phyloP scores from a whole-genome alignment of 2,329 filamentous ascomycete species.

The Didymella sp. region DNA sequence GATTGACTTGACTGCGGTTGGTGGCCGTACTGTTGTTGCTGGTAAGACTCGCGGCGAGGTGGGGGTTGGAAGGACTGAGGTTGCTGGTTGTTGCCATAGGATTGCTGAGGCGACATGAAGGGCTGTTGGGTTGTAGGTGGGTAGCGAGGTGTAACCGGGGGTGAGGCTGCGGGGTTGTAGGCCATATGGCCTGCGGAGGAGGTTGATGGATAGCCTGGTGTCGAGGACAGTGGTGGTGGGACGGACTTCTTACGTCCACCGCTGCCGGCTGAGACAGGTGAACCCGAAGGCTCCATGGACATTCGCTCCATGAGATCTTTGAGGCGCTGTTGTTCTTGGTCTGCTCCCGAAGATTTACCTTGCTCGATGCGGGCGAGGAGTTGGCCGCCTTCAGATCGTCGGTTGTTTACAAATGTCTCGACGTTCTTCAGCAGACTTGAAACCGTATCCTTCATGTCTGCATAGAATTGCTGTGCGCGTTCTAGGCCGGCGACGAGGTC shows the following conservation, averaged over 20 bases:
- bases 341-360: constrained; percentile 73
- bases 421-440: constrained; percentile 95
- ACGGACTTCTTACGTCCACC: constrained; percentile 45
- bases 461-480: constrained; percentile 91
- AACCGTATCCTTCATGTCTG: constrained; percentile 93
- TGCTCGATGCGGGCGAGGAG: constrained; percentile 88
- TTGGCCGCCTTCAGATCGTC: constrained; percentile 87
- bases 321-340: constrained; percentile 84
- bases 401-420: constrained; percentile 94
- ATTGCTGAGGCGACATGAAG: constrained; percentile 46
- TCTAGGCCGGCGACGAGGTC: constrained; percentile 85
- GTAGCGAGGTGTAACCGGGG: constrained; percentile 57
- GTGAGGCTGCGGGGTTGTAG: constrained; percentile 59
- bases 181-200: constrained; percentile 48
- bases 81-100: constrained; percentile 29
- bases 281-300: constrained; percentile 71
- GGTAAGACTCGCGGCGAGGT: constrained; percentile 46
- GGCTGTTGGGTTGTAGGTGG: constrained; percentile 44
- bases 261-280: constrained; percentile 41
- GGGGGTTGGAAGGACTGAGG: constrained; percentile 39
- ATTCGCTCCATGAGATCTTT: constrained; percentile 93
- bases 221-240: constrained; percentile 51
- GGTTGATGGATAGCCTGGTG: constrained; percentile 46
- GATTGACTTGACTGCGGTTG: constrained; percentile 34
- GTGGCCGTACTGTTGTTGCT: constrained; percentile 30